Evolutionary conservation across 2,329 filamentous ascomycete genomes (phyloP), one percentile per base, ranked within the genome.

Genomic region (Daldinia eschscholtzii): DNA sequence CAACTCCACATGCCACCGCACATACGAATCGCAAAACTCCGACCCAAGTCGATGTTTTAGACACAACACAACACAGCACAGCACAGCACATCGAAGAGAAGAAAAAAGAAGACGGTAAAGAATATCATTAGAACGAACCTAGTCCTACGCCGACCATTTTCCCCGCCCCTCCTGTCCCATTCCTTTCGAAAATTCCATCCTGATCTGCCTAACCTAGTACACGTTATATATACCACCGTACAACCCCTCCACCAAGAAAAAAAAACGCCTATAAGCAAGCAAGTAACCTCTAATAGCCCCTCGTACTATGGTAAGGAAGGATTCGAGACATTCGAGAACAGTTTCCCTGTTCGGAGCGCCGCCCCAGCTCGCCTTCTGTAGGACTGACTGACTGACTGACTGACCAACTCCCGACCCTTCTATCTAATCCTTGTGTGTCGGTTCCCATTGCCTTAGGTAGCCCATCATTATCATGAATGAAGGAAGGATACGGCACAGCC

Each of bases 251-350:
- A 33, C 30, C 30, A 33, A 33, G 30, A 33, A 33, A 33, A 33
- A 33, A 26, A 23, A 48, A 28, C 46, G 46, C 46, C 46, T 15
- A 28, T 23, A 33, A 9, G 30, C 7, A 33, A 37, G 12, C 35
- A 39, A 39, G 35, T 15, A 39, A 39, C 35, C 12, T 5, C 35
- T 12, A 10, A 15, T 13, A 48, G 28, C 10, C 44, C 23, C 42
- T 26, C 46, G 26, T 50, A 33, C 46, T 18, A 50, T 52, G 12
- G 26, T 30, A 52, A 52, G 26, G 50, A 59, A 66, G 56, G 59
- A 67, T 69, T 58, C 41, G 41, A 69, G 67, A 67, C 61, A 58
- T 18, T 55, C 61, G 56, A 56, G 20, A 67, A 44, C n/a, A 57
- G 20, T 35, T 60, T 26, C 56, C 48, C 26, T 57, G 28, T 12